A percentile compares a stretch with the other conserved stretches of the same genome.
These are phyloP conservation scores for Blastobotrys peoriensis DNA, from an alignment of 805 yeast species.

Conservation along the genomic window DNA sequence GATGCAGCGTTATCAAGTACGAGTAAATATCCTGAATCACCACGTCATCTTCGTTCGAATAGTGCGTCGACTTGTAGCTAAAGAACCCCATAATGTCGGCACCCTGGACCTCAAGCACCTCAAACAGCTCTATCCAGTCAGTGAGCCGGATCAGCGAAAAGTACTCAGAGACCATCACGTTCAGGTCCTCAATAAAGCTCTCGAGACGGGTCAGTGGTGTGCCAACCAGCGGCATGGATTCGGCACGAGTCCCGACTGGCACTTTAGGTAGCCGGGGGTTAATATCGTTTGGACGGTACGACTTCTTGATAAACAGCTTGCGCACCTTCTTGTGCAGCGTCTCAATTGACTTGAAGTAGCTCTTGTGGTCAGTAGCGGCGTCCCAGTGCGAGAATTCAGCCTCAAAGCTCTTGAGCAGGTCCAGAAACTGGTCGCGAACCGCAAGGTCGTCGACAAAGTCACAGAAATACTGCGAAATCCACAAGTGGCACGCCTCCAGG, in stretches of 20 bases:
- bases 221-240: conserved; percentile 16
- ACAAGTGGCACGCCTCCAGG: conserved; percentile 63
- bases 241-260: conserved; percentile 19
- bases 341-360: conserved; percentile 25
- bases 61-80: conserved; percentile 37
- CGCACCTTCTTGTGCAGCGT: conserved; percentile 58
- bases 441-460: conserved; percentile 67
- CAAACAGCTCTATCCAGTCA: conserved; percentile 78
- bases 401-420: conserved; percentile 61
- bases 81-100: conserved; percentile 55
- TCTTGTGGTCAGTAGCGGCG: conserved; percentile 14
- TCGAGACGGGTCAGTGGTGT: conserved; percentile 36
- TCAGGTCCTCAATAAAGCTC: conserved; percentile 56
- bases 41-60: conserved; percentile 46
- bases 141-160: conserved; percentile 51
- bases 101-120: conserved; percentile 63
- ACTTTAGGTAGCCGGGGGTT: conserved; percentile 20
- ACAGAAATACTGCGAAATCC: conserved; percentile 65
- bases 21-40: conserved; percentile 61
- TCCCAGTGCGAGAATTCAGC: conserved; percentile 44
- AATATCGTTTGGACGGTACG: conserved; percentile 29
- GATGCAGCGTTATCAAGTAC: conserved; percentile 57
- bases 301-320: conserved; percentile 42
- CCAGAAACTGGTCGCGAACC: conserved; percentile 55
- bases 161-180: conserved; percentile 52